Conservation (phyloP, 768 basidiomycete species). For the Mycena maculata region DNA sequence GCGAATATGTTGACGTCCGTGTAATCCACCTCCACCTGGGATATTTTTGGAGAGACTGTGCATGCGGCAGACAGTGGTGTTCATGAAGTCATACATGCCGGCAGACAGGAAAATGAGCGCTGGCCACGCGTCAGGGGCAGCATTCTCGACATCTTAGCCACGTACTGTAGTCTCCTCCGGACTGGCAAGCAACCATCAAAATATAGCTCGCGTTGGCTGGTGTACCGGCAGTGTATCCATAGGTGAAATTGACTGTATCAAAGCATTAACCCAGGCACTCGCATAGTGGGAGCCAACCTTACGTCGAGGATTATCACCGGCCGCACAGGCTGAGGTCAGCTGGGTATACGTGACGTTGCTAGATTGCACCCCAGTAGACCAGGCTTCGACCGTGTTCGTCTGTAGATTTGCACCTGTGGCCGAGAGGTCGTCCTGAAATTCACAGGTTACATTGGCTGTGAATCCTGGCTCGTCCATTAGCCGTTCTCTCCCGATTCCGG, state of each 20-base stretch:
- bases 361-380: background rate
- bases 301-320: background rate
- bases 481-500: background rate
- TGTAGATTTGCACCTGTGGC: background rate
- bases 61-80: slow-evolving; percentile 7
- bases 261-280: background rate
- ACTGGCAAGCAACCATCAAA: background rate
- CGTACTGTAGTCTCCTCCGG: slow-evolving; percentile 2
- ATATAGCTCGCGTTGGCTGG: background rate
- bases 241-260: background rate
- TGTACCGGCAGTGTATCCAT: background rate
- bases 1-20: background rate
- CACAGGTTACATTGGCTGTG: background rate
- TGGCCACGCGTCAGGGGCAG: background rate
- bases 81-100: background rate
- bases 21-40: background rate
- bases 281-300: background rate
- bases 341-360: background rate
- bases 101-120: slow-evolving; percentile 1
- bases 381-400: background rate
- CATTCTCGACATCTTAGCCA: background rate
- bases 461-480: background rate
- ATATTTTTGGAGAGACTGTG: background rate
- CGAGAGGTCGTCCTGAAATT: background rate
- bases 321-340: background rate